Evolutionary conservation across 208 protist genomes (phyloP).

Genomic region (Acanthamoeba healyi): DNA sequence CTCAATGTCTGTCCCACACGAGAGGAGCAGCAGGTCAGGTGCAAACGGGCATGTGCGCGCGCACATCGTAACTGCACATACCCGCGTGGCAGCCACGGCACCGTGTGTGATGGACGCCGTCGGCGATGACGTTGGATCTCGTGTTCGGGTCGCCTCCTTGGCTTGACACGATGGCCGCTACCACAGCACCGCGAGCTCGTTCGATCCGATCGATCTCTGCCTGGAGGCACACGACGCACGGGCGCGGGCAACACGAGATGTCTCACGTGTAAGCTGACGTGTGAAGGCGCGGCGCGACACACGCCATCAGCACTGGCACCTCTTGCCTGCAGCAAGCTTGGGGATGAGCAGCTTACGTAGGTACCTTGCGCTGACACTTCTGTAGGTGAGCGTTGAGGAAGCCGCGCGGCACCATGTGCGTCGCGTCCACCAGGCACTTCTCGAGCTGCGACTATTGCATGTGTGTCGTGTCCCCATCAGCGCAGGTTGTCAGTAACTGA

Average conservation of each 20-base stretch:
- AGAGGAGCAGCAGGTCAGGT: background rate
- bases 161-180: background rate
- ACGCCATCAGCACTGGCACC: too few species aligned
- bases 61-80: background rate
- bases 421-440: background rate
- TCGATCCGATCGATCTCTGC: too few species aligned
- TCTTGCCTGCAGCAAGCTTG: too few species aligned
- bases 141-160: background rate
- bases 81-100: slow-evolving; percentile 5
- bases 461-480: too few species aligned
- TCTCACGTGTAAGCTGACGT: too few species aligned
- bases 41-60: background rate
- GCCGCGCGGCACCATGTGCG: background rate
- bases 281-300: too few species aligned
- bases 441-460: background rate
- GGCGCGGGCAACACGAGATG: too few species aligned
- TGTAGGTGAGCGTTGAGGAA: background rate
- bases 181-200: too few species aligned
- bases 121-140: background rate
- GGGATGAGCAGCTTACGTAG: too few species aligned
- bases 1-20: slow-evolving; percentile 15
- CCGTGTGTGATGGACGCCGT: background rate
- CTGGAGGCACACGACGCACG: too few species aligned
- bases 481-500: too few species aligned
- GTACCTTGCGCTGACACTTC: background rate